Evolutionary conservation across 257 asterid species (phyloP).

Genomic region (Henckelia pumila): DNA sequence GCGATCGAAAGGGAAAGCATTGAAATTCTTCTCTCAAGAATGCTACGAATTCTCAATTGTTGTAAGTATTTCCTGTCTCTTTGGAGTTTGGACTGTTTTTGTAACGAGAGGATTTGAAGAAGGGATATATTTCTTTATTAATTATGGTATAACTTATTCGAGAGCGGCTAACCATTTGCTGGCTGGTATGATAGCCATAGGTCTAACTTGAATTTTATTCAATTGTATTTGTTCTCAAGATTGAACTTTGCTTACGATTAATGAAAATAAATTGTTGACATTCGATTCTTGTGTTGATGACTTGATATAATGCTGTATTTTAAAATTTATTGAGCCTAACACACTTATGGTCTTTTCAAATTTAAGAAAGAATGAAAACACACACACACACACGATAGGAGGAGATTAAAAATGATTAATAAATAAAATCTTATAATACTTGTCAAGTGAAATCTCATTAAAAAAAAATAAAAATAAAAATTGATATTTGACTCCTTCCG

Average conservation of each 20-base stretch:
- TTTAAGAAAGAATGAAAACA: too few relatives aligned
- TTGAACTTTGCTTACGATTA: conserved; percentile 14
- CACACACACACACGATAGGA: too few relatives aligned
- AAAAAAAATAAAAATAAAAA: too few relatives aligned
- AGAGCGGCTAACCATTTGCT: conserved; percentile 52
- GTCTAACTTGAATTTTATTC: conserved; percentile 18
- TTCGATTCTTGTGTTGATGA: neutral
- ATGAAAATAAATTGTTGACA: conserved; percentile 17
- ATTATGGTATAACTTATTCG: conserved; percentile 29
- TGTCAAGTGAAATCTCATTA: too few relatives aligned
- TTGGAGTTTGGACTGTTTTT: conserved; percentile 36
- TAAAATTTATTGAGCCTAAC: too few relatives aligned
- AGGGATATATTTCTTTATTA: conserved; percentile 29
- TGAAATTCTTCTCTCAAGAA: conserved; percentile 55
- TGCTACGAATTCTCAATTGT: conserved; percentile 34
- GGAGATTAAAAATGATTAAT: too few relatives aligned
- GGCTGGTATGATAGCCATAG: conserved; percentile 36
- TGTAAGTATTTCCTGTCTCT: conserved; percentile 37
- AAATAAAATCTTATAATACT: too few relatives aligned
- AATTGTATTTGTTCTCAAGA: conserved; percentile 18
- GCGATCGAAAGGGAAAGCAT: conserved; percentile 23
- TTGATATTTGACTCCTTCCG: too few relatives aligned
- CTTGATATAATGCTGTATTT: neutral
- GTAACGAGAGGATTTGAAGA: conserved; percentile 33
- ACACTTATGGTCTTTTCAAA: neutral